A percentile compares a stretch with the other conserved stretches of the same genome.
phyloP scores from a whole-genome alignment of 2,329 filamentous ascomycete species.

The Exophiala viscosa region DNA sequence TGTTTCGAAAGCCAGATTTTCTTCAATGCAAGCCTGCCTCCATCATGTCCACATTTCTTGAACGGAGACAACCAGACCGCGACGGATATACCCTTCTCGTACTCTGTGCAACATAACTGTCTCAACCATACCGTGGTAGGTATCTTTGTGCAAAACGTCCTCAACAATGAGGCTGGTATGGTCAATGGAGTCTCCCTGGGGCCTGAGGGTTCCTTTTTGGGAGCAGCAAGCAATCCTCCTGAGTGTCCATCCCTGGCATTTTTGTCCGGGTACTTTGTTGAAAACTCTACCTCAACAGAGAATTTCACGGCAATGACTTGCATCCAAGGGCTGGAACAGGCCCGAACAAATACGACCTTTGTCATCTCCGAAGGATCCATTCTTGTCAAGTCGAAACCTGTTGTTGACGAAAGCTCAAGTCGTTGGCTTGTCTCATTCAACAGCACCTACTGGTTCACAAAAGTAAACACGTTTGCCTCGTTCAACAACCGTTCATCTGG shows the following conservation, averaged over 20 bases:
- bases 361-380: neutral
- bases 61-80: neutral
- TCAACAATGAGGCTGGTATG: neutral
- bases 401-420: neutral
- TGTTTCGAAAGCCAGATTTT: neutral
- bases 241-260: conserved; percentile 21
- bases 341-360: neutral
- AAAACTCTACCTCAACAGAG: neutral
- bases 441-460: neutral
- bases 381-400: neutral
- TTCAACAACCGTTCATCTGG: neutral
- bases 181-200: neutral
- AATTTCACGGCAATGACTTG: conserved; percentile 10
- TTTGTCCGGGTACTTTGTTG: conserved; percentile 11
- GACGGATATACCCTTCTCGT: neutral
- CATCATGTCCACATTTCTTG: neutral
- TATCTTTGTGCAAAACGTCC: no score
- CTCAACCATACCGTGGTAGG: no score
- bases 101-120: no score
- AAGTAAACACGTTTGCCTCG: neutral
- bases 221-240: conserved; percentile 8
- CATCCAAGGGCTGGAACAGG: conserved; percentile 9
- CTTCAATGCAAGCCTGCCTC: neutral
- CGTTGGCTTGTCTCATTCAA: neutral
- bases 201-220: neutral